Evolutionary conservation across 352 stramenopile species (phyloP).

Genomic region (Phytophthora sojae): DNA sequence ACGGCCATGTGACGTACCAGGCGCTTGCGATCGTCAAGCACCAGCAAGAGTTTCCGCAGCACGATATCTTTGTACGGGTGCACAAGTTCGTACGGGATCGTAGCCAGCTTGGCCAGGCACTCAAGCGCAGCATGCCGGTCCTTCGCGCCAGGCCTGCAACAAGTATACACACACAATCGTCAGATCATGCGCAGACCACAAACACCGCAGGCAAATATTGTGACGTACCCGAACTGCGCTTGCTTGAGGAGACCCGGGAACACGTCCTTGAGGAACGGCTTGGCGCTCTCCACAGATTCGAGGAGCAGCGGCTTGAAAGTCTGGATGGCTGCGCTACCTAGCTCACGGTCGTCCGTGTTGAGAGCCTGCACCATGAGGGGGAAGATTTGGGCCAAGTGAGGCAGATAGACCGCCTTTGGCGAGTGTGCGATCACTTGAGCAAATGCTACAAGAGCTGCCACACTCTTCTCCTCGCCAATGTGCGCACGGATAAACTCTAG

Average conservation of each 20-base stretch:
- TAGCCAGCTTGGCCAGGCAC: constrained; percentile 79
- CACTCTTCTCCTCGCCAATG: constrained; percentile 44
- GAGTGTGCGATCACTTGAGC: constrained; percentile 86
- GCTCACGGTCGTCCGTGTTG: constrained; percentile 73
- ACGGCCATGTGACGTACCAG: constrained; percentile 89
- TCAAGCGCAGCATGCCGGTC: constrained; percentile 80
- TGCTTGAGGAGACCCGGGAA: constrained; percentile 87
- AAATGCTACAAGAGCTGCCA: constrained; percentile 78
- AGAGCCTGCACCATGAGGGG: constrained; percentile 86
- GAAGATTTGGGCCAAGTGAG: constrained; percentile 81
- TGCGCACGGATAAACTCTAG: constrained; percentile 70
- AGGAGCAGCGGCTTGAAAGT: constrained; percentile 83
- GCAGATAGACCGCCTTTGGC: constrained; percentile 80
- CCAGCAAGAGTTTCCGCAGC: constrained; percentile 74
- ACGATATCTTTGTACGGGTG: constrained; percentile 90
- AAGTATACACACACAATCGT: constrained; percentile 5
- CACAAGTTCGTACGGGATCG: constrained; percentile 88
- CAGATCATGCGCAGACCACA: not conserved
- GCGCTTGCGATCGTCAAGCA: constrained; percentile 89
- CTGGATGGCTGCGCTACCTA: constrained; percentile 80
- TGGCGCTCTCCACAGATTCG: constrained; percentile 81
- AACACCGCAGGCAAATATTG: not conserved
- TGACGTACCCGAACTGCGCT: constrained; percentile 74
- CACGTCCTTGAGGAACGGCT: constrained; percentile 86
- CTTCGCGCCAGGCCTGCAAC: constrained; percentile 56